Percentiles rank a stretch among this genome's conserved stretches.
These are phyloP conservation scores for Colletotrichum simmondsii DNA, from an alignment of 2,329 filamentous ascomycete genomes.

Conservation along the genomic window DNA sequence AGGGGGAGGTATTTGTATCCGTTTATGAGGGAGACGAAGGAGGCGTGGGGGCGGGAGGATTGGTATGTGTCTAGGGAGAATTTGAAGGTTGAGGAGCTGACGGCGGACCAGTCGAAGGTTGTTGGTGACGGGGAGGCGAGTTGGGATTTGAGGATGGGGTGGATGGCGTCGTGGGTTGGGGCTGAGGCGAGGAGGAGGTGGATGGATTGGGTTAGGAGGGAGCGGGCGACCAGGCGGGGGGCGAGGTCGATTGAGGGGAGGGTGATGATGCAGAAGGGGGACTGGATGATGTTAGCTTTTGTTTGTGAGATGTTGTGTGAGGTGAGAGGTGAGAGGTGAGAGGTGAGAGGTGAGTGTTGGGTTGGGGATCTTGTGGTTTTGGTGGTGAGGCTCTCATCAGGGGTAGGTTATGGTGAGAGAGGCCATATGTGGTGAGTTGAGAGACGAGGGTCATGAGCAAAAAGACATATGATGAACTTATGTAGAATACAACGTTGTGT, in stretches of 20 bases:
- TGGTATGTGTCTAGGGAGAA: conserved; percentile 88
- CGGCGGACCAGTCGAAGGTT: conserved; percentile 73
- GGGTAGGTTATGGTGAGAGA: neutral
- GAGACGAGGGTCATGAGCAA: no score
- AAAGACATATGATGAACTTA: no score
- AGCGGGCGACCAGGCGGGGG: conserved; percentile 74
- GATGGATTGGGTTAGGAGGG: conserved; percentile 84
- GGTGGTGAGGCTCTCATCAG: neutral
- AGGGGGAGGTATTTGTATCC: conserved; percentile 84
- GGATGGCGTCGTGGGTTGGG: conserved; percentile 73
- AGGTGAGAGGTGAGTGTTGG: no score
- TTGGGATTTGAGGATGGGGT: conserved; percentile 66
- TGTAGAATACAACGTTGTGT: no score
- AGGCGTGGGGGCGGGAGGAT: conserved; percentile 71
- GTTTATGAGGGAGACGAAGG: conserved; percentile 82
- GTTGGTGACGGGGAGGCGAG: neutral
- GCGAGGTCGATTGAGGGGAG: conserved; percentile 75
- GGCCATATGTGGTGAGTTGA: neutral
- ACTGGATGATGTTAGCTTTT: conserved; percentile 59
- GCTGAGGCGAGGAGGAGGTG: conserved; percentile 91
- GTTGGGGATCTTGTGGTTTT: neutral
- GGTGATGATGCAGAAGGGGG: conserved; percentile 84
- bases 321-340: no score
- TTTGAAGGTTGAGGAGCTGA: conserved; percentile 77
- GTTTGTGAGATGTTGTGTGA: neutral